Evolutionary conservation across 2,329 filamentous ascomycete genomes (phyloP).

Genomic region (Domatiomyces catenatus): DNA sequence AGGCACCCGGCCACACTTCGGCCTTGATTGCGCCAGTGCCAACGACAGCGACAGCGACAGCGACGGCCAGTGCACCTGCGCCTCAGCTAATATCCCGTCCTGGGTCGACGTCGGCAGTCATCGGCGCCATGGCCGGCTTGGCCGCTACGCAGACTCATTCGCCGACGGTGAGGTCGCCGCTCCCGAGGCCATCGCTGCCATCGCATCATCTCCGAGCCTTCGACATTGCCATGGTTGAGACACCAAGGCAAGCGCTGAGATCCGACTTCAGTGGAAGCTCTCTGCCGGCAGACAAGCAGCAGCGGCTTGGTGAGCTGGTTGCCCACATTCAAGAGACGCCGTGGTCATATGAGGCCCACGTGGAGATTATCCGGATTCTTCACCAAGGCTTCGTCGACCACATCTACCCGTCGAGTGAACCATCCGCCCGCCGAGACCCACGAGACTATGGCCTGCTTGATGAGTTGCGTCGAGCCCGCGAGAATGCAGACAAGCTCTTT

Average conservation of each 20-base stretch:
- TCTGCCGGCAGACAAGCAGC: conserved; percentile 26
- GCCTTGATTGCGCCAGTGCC: conserved; percentile 25
- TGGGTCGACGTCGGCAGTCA: conserved; percentile 29
- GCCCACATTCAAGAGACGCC: conserved; percentile 30
- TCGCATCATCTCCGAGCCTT: conserved; percentile 23
- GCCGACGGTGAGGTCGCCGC: conserved; percentile 24
- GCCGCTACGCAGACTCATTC: conserved; percentile 34
- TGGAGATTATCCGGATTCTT: conserved; percentile 31
- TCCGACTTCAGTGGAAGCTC: conserved; percentile 29
- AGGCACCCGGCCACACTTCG: conserved; percentile 25
- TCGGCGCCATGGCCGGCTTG: conserved; percentile 34
- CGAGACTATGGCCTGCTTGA: conserved; percentile 31
- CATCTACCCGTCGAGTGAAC: conserved; percentile 28
- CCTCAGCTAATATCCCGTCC: conserved; percentile 25
- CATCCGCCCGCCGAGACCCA: conserved; percentile 30
- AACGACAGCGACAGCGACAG: conserved; percentile 19
- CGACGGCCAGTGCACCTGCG: conserved; percentile 18
- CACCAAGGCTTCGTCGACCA: conserved; percentile 34
- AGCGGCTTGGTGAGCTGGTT: conserved; percentile 27
- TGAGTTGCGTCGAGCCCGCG: conserved; percentile 34
- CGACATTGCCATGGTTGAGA: conserved; percentile 31
- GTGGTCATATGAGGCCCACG: conserved; percentile 32
- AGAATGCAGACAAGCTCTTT: conserved; percentile 46
- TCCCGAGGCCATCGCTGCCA: conserved; percentile 16
- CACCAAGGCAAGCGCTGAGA: conserved; percentile 25